Evolutionary conservation across 805 yeast species (phyloP), one percentile per base, ranked within the genome.

Genomic region (Spathaspora passalidarum): DNA sequence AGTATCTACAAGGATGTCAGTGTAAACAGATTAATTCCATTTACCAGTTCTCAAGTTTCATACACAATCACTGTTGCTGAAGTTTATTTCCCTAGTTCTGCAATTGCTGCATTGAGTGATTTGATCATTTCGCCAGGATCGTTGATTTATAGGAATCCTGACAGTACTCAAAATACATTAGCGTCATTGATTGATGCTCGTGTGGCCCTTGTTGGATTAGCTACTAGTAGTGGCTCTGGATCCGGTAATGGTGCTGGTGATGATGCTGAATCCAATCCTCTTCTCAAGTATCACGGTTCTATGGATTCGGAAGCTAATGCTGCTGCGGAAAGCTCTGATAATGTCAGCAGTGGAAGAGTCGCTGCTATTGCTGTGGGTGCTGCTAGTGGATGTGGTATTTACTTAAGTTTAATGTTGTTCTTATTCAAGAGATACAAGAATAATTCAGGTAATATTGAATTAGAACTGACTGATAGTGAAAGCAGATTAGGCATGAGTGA

Each of bases 31-130:
- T 75, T 92, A 55, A 82, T 84, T 49, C 98, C 98, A 32, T 86
- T 82, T 60, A 75, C 82, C 14, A 77, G 88, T 2, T 47, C 52
- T 11, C 74, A 69, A 23, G 57, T 69, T 46, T 52, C 64, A 38
- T 92, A 88, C 63, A 78, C 89, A 49, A 88, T 88, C 45, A 86
- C 97, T 0, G 87, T 91, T 49, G 98, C 97, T 5, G 86, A 86
- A 61, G 85, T 88, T 45, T 89, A 86, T 61, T 85, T 89, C 69
- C 96, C 96, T 18, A 61, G 67, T 9, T 61, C 64, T 10, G 65
- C 75, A 23, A 75, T 87, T 14, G 55, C 62, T 1, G 60, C 68
- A 0, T 71, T 92, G 51, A 78, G 79, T 48, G 64, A 64, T 14
- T 63, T 73, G 32, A 63, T 92, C 37, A 65, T 70, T 42, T 66